Base-by-base conservation (phyloP, 257 asterid genomes). In the Solanum chilense region DNA sequence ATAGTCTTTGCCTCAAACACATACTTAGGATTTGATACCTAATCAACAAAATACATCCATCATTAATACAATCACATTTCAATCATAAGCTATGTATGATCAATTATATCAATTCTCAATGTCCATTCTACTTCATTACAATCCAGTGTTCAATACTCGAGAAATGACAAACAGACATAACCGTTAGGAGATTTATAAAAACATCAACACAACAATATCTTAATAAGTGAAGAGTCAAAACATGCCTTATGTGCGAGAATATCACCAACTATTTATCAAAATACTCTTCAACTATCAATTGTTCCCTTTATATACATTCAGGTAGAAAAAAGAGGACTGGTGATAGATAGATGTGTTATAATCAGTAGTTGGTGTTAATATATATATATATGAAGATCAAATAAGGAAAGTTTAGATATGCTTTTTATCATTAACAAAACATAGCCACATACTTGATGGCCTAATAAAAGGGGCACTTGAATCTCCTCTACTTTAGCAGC, bases 401-500 rank as follows among this genome's bases (percentile, higher is more conserved):
- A 44, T 44, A 14, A 44, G 49, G 49, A 44, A 12, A 44, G 5
- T 12, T 39, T 44, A 44, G 15, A 44, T 44, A 44, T 44, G 49
- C 5, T 12, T 44, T 44, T 44, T 44, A 45, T 45, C 16, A 45
- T 45, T 45, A 66, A 9, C 13, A 31, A 31, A 70, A 52, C 37
- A 83, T 49, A 14, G 13, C 1, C 71, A 89, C 95, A 49, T 91
- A 95, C 99, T 90, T 95, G 98, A 39, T 95, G 89, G 89, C 95
- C 98, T 49, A 95, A 86, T 12, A 95, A 87, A 75, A 94, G 92
- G 21, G 98, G 97, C 80, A 93, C 97, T 88, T 94, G 96, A 86
- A 93, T 93, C 88, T 97, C 98, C 91, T 97, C 99, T 89, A 97
- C 92, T 87, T 97, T 97, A 0, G 98, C 96, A 92, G 98, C 99